Base-by-base conservation (phyloP, 129 eudicot genomes). In the Apium graveolens region DNA sequence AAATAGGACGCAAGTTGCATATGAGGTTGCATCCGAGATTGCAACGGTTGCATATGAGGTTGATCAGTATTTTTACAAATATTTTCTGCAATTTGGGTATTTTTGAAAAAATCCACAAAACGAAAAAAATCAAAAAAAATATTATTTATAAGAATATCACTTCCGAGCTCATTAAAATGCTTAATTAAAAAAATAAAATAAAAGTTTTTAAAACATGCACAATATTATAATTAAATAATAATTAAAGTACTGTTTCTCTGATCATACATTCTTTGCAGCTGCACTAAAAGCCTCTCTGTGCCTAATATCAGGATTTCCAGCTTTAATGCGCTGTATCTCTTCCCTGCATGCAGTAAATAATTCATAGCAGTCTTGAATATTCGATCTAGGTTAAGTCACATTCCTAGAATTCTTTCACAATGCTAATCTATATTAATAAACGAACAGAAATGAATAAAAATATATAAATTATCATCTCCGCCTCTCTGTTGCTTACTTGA, bases 261-360 rank as follows among this genome's bases (percentile, higher is more conserved):
- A 44, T 74, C 91, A 90, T 83, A 92, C 99, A 90, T 96, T 96
- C 90, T 96, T 96, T 68, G 99, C 99, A 83, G 99, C 99, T 5
- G 99, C 97, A 89, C 99, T 96, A 87, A 96, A 96, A 73, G 99
- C 99, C 86, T 96, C 99, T 86, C 99, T 96, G 89, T 96, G 97
- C 72, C 97, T 96, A 75, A 96, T 96, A 89, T 96, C 99, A 82
- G 99, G 99, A 86, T 96, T 96, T 87, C 91, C 97, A 79, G 99
- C 99, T 90, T 96, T 96, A 89, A 96, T 96, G 66, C 99, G 97
- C 88, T 96, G 99, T 91, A 96, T 96, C 91, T 96, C 99, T 80
- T 92, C 99, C 96, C 99, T 96, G 85, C 32, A 55, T 55, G 65
- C 85, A 63, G 60, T 32, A 9, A n/a, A n/a, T 24, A n/a, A n/a